Conservation (phyloP, 2,329 filamentous ascomycete species). For the Blastomyces emzantsi region DNA sequence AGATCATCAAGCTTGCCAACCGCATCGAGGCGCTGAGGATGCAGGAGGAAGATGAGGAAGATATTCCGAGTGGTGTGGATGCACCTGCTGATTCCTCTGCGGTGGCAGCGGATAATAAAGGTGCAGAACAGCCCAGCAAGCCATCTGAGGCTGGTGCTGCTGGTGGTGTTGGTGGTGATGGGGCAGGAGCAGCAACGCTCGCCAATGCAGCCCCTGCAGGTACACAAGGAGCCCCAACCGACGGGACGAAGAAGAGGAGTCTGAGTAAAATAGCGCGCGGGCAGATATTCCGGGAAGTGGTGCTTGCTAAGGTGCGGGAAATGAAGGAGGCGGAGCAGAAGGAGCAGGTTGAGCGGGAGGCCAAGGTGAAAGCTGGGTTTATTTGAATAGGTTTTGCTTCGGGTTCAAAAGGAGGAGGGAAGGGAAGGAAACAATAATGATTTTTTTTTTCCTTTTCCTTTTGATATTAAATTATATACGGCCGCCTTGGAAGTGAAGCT, state of each 20-base stretch:
- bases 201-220: slow-evolving; percentile 5
- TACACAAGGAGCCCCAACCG: slow-evolving; percentile 8
- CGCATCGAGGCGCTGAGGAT: slow-evolving; percentile 91
- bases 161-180: neutral
- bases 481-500: neutral
- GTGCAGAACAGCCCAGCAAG: slow-evolving; percentile 19
- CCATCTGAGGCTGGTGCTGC: slow-evolving; percentile 20
- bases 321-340: slow-evolving; percentile 79
- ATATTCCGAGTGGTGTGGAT: slow-evolving; percentile 49
- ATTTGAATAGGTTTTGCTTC: neutral
- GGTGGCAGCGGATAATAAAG: slow-evolving; percentile 5
- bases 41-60: slow-evolving; percentile 78
- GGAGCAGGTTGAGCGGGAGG: slow-evolving; percentile 56
- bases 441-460: no score
- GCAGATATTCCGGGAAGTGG: slow-evolving; percentile 87
- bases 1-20: slow-evolving; percentile 91
- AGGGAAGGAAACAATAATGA: neutral
- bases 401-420: neutral
- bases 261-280: slow-evolving; percentile 52
- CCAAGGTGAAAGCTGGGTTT: slow-evolving; percentile 19
- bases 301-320: slow-evolving; percentile 85
- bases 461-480: neutral
- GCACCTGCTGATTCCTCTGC: slow-evolving; percentile 30
- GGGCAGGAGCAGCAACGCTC: slow-evolving; percentile 22
- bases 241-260: slow-evolving; percentile 40